phyloP scores from a whole-genome alignment of 805 yeast genomes.

The Myxozyma nipponensis region DNA sequence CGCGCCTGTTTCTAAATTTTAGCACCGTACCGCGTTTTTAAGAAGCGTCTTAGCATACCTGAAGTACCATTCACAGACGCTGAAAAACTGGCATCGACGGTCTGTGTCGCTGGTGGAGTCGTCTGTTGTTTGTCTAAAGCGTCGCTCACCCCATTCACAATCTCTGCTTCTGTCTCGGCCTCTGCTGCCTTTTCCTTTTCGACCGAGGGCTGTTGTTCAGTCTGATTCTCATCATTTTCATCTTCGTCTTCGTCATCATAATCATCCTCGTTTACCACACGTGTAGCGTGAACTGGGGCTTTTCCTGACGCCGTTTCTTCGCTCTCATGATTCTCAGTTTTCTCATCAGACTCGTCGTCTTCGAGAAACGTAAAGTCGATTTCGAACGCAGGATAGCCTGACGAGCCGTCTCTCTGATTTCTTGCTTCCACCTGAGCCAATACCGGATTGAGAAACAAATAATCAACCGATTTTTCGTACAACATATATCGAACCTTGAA shows the following conservation, averaged over 20 bases:
- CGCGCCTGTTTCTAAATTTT: slow-evolving; percentile 8
- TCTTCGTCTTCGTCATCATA: slow-evolving; percentile 43
- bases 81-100: no score
- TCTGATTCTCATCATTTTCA: slow-evolving; percentile 35
- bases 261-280: slow-evolving; percentile 32
- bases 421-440: not conserved
- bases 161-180: not conserved
- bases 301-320: slow-evolving; percentile 4
- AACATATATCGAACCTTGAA: slow-evolving; percentile 43
- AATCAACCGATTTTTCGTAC: slow-evolving; percentile 36
- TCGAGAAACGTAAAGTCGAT: slow-evolving; percentile 30
- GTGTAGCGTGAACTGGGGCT: slow-evolving; percentile 8
- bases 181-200: not conserved
- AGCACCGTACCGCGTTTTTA: not conserved
- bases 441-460: slow-evolving; percentile 30
- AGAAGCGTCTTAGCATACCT: not conserved
- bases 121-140: no score
- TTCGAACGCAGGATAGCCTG: slow-evolving; percentile 23
- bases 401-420: not conserved
- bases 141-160: not conserved
- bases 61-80: no score
- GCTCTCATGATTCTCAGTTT: not conserved
- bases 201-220: slow-evolving; percentile 1
- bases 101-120: no score
- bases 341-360: slow-evolving; percentile 15